Evolutionary conservation across 1,284 basidiomycete species (phyloP).

Genomic region (Hymenochaete sp.): DNA sequence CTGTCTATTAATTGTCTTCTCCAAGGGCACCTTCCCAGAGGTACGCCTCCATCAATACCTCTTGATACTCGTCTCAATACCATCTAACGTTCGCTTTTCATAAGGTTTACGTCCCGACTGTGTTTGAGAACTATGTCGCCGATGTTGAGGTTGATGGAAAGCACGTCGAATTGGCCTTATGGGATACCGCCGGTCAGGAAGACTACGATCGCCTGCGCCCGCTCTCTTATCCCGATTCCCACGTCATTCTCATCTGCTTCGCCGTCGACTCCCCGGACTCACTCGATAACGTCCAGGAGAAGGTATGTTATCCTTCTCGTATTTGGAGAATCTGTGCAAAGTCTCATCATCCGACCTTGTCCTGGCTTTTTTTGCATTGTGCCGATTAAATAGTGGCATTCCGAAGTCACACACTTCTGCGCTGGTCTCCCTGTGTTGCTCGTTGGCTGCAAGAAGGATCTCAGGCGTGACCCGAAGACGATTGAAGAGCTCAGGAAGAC

Average conservation of each 20-base stretch:
- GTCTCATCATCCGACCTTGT: conserved; percentile 2
- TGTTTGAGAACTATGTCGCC: conserved; percentile 87
- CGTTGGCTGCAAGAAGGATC: conserved; percentile 90
- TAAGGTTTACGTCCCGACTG: conserved; percentile 85
- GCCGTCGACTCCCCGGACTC: conserved; percentile 89
- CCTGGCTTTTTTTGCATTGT: not conserved
- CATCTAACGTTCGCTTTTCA: too few relatives aligned
- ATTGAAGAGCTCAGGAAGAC: conserved; percentile 77
- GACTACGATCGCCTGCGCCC: conserved; percentile 86
- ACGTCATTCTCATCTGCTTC: conserved; percentile 92
- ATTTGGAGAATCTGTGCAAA: not conserved
- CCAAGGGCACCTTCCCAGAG: conserved; percentile 91
- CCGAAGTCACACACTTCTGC: conserved; percentile 92
- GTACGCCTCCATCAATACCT: too few relatives aligned
- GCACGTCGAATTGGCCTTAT: conserved; percentile 86
- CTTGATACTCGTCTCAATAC: too few relatives aligned
- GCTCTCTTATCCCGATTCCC: conserved; percentile 84
- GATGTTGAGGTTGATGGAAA: conserved; percentile 88
- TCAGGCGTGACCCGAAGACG: conserved; percentile 71
- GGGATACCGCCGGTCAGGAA: conserved; percentile 95
- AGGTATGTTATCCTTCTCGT: conserved; percentile 43
- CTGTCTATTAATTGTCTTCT: conserved; percentile 79
- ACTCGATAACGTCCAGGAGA: conserved; percentile 92
- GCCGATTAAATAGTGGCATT: conserved; percentile 74
- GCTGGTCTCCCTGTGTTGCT: conserved; percentile 81